Conservation (phyloP, 2,329 filamentous ascomycete genomes). For the Coniochaeta sp. region DNA sequence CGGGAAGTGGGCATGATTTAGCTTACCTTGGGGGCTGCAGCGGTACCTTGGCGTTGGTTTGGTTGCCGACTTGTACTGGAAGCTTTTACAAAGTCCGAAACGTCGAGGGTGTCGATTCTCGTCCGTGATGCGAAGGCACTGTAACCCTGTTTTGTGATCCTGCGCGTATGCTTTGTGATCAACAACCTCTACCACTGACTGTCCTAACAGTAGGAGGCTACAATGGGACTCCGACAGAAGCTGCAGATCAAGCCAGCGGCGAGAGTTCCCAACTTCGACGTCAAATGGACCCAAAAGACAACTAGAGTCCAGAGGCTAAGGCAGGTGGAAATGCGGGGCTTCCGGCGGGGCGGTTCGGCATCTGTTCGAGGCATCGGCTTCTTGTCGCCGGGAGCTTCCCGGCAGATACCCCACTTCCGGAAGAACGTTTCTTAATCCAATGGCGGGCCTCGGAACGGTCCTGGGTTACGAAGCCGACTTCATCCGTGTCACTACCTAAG, state of each 20-base stretch:
- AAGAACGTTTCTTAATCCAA: neutral
- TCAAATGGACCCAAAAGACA: neutral
- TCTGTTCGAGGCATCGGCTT: neutral
- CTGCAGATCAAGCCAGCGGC: neutral
- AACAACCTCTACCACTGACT: neutral
- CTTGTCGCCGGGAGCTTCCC: neutral
- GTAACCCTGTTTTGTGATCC: neutral
- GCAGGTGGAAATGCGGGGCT: neutral
- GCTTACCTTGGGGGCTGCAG: neutral
- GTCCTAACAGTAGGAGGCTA: too few relatives aligned
- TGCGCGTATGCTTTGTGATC: neutral
- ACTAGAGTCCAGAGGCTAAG: neutral
- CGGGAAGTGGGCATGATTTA: neutral
- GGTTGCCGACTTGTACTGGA: neutral
- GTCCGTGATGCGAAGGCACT: too few relatives aligned
- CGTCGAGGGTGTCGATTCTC: neutral
- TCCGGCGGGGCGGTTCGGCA: neutral
- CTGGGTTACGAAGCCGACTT: neutral
- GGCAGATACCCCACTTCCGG: neutral
- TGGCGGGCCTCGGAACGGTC: neutral
- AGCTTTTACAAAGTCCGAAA: neutral
- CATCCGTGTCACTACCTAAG: neutral
- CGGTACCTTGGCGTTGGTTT: neutral
- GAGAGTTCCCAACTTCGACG: neutral
- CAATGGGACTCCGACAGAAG: too few relatives aligned